Conservation (phyloP, 176 grass and related monocot species). For the Carex cristatella region DNA sequence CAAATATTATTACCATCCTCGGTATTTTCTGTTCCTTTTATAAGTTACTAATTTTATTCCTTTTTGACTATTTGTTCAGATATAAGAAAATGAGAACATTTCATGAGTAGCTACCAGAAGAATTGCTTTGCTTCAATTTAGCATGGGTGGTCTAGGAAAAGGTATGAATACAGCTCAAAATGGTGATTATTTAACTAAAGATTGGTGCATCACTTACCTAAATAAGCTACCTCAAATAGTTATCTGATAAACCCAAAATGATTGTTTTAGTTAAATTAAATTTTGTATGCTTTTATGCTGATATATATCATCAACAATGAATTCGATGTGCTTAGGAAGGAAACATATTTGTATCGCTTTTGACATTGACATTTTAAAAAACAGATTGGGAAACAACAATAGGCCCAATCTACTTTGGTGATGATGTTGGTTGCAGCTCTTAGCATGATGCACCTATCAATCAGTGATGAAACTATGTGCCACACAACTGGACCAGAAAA, state of each 20-base stretch:
- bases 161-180: neutral
- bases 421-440: slow-evolving; percentile 8
- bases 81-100: neutral
- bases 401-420: slow-evolving; percentile 1
- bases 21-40: neutral
- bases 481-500: no score
- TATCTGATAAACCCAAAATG: neutral
- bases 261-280: neutral
- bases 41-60: neutral
- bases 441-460: neutral
- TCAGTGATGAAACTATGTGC: no score
- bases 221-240: neutral
- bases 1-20: no score
- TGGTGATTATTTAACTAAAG: neutral
- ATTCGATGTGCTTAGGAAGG: neutral
- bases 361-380: neutral
- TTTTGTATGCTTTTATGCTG: neutral
- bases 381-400: neutral
- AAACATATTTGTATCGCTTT: neutral
- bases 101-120: neutral
- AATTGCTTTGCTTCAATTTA: neutral
- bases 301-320: neutral
- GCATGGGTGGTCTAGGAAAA: neutral
- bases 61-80: neutral
- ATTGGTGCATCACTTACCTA: neutral